These are phyloP conservation scores for Tylopilus rubrobrunneus DNA, from an alignment of 768 basidiomycete genomes.

Conservation along the genomic window DNA sequence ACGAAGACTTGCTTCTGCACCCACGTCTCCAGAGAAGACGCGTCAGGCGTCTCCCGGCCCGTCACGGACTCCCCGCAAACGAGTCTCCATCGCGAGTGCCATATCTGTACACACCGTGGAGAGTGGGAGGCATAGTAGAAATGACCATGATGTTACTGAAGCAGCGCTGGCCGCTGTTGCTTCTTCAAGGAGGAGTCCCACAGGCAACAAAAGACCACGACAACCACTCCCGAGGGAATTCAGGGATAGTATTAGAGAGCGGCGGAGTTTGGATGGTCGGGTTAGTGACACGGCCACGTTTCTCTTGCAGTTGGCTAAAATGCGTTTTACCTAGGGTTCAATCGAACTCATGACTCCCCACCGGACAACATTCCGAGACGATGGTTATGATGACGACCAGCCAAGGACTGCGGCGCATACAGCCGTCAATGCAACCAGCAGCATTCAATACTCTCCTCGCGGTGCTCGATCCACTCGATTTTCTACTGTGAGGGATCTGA, in stretches of 20 bases:
- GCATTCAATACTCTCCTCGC: conserved; percentile 26
- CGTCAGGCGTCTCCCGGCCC: conserved; percentile 38
- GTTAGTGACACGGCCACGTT: conserved; percentile 28
- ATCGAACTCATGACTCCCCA: conserved; percentile 41
- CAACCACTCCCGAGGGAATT: conserved; percentile 54
- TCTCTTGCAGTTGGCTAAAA: neutral
- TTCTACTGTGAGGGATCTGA: conserved; percentile 47
- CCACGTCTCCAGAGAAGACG: conserved; percentile 40
- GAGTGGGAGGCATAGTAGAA: conserved; percentile 20
- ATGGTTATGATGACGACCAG: conserved; percentile 17
- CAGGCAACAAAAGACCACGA: conserved; percentile 38
- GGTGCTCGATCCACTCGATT: conserved; percentile 33
- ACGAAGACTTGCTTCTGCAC: conserved; percentile 45
- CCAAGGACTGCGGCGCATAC: conserved; percentile 25
- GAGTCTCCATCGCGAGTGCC: conserved; percentile 37
- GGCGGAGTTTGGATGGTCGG: conserved; percentile 30
- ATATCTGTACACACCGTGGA: conserved; percentile 26
- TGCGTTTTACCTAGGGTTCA: conserved; percentile 31
- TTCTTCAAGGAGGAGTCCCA: conserved; percentile 51
- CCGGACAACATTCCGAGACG: conserved; percentile 23
- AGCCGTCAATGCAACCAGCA: conserved; percentile 18
- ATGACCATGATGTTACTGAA: conserved; percentile 42
- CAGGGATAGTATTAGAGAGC: conserved; percentile 27
- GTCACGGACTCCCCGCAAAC: conserved; percentile 40
- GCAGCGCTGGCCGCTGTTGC: conserved; percentile 62